Percentiles rank a stretch among this genome's conserved stretches.
phyloP scores from a whole-genome alignment of 2,329 filamentous ascomycete genomes.

The Saccharata proteae region DNA sequence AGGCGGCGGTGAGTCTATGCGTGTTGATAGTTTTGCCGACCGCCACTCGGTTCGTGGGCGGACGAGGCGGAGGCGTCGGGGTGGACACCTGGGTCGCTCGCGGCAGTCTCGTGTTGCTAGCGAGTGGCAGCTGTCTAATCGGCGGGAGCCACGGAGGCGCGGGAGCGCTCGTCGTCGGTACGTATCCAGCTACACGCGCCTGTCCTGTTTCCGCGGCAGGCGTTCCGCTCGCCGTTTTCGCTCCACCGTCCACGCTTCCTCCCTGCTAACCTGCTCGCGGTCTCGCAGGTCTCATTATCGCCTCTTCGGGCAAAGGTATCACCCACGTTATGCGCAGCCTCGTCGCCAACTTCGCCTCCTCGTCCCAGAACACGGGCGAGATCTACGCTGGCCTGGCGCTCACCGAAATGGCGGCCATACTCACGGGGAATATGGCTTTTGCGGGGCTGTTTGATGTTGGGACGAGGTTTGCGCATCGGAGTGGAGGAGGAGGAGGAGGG shows the following conservation, averaged over 20 bases:
- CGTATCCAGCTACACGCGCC: no score
- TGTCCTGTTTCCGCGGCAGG: no score
- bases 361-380: background rate
- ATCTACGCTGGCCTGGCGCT: slow-evolving; percentile 4
- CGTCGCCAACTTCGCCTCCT: slow-evolving; percentile 4
- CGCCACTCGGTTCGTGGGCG: no score
- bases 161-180: no score
- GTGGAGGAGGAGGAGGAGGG: background rate
- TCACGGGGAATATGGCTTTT: slow-evolving; percentile 5
- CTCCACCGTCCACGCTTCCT: no score
- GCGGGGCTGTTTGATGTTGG: slow-evolving; percentile 3
- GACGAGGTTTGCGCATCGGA: background rate
- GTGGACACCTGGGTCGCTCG: slow-evolving; percentile 4
- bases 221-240: no score
- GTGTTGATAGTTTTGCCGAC: slow-evolving; percentile 2
- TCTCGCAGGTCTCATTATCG: slow-evolving; percentile 1
- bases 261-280: background rate
- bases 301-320: slow-evolving; percentile 3
- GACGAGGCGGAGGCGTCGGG: background rate
- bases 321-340: slow-evolving; percentile 6
- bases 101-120: background rate
- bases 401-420: slow-evolving; percentile 3
- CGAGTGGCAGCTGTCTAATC: slow-evolving; percentile 1
- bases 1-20: slow-evolving; percentile 1
- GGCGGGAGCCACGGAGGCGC: slow-evolving; percentile 1